Evolutionary conservation across 768 basidiomycete species (phyloP), one percentile per base, ranked within the genome.

Genomic region (Xanthoconium purpureum): DNA sequence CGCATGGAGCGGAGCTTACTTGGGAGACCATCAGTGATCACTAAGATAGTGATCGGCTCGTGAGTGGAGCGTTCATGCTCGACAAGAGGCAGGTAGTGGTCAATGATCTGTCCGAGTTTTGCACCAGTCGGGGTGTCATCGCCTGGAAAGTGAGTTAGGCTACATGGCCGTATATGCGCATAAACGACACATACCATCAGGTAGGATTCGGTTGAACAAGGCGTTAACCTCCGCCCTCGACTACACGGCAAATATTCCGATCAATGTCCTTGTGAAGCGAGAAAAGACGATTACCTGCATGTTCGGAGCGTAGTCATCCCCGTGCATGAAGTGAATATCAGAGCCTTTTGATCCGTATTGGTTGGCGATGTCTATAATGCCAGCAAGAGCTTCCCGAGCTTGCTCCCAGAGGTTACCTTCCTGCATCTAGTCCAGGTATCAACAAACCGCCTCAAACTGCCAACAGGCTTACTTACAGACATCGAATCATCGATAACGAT

Each of bases 271-370:
- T 1, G 3, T 24, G 20, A 47, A 54, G 7, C 8, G 12, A 50
- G 3, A 9, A 2, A 17, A n/a, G 15, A 35, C 7, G 20, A 40
- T 56, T 40, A 63, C 70, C 61, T 53, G 65, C 57, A 74, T 58
- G 55, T 64, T 65, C 14, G 57, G 53, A 6, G 65, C 74, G 54
- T 68, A 74, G 53, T 60, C 66, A 32, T 63, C 59, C 12, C 51
- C 46, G 55, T 78, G 79, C 62, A 78, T 70, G 62, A 79, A 78
- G 57, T 76, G 70, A 13, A 80, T 65, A 38, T 79, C 79, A 45
- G 72, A 29, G 12, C 79, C 77, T 30, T 70, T 74, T 11, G 70
- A 67, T 14, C 71, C 75, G 47, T 75, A 73, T 37, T 66, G 58
- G 30, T 66, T 70, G 24, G 75, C 72, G 4, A 74, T 59, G 36